Evolutionary conservation across 1,139 yeast species (phyloP).

Genomic region (Dujonia santamariae): DNA sequence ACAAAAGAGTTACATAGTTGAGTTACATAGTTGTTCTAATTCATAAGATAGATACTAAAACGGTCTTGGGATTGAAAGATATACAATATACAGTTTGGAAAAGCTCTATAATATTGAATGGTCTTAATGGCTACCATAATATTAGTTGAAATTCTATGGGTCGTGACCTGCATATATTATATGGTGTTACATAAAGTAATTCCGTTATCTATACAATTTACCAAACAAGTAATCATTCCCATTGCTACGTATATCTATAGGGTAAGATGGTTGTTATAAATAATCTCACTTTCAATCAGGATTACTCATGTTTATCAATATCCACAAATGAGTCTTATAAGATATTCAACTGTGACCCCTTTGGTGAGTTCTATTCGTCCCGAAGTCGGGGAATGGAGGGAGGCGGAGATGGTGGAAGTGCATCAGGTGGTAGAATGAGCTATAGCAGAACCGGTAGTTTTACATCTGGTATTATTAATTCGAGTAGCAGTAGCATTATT

Average conservation of each 20-base stretch:
- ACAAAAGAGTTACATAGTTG: too few relatives aligned
- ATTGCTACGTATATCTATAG: not conserved
- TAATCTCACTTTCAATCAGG: conserved; percentile 44
- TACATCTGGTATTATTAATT: too few relatives aligned
- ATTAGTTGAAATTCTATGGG: too few relatives aligned
- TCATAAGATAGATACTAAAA: too few relatives aligned
- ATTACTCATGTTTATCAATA: conserved; percentile 38
- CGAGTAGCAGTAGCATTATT: too few relatives aligned
- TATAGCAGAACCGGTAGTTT: too few relatives aligned
- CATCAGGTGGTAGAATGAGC: conserved; percentile 25
- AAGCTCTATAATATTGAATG: too few relatives aligned
- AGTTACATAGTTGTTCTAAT: too few relatives aligned
- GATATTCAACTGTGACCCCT: conserved; percentile 47
- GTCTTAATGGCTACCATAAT: too few relatives aligned
- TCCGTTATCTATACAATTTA: not conserved
- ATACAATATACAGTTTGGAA: too few relatives aligned
- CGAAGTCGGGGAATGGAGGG: conserved; percentile 1
- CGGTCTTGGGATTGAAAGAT: too few relatives aligned
- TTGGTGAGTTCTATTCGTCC: conserved; percentile 42
- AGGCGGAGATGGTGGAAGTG: not conserved
- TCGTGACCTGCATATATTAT: too few relatives aligned
- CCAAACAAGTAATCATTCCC: not conserved
- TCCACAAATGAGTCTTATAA: conserved; percentile 33
- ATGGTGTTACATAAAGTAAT: not conserved
- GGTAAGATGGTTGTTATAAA: conserved; percentile 28